A percentile compares a stretch with the other conserved stretches of the same genome.
These are phyloP conservation scores for Chlorella variabilis DNA, from an alignment of 163 green algal species.

Conservation along the genomic window DNA sequence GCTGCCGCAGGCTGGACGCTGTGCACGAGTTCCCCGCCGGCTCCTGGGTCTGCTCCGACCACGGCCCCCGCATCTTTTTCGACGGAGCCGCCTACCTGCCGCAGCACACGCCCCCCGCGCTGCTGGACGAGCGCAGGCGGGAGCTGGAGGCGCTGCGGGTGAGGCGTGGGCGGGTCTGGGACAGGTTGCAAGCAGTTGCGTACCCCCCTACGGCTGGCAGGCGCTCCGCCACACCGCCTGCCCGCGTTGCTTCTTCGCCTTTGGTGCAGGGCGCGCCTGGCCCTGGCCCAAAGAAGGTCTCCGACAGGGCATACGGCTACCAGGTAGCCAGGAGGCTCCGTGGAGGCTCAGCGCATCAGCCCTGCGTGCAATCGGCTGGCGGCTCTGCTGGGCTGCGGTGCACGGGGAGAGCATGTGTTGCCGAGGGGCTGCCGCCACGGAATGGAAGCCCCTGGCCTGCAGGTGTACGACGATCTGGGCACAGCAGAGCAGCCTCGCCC, in stretches of 20 bases:
- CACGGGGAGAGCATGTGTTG: no score
- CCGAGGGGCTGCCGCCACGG: no score
- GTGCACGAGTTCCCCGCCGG: background rate
- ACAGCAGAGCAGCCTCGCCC: background rate
- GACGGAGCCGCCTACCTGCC: slow-evolving; percentile 2
- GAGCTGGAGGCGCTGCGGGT: slow-evolving; percentile 17
- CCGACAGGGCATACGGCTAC: background rate
- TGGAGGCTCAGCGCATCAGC: background rate
- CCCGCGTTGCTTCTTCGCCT: background rate
- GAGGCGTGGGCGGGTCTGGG: background rate
- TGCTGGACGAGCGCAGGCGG: background rate
- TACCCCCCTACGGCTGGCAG: no score
- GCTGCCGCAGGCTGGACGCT: slow-evolving; percentile 1
- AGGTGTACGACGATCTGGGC: slow-evolving; percentile 27
- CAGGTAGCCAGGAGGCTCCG: background rate
- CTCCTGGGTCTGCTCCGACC: background rate
- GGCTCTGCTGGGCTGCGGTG: no score
- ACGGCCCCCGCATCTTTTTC: slow-evolving; percentile 14
- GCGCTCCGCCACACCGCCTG: no score
- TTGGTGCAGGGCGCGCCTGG: background rate
- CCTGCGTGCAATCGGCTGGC: no score
- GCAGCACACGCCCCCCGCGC: background rate
- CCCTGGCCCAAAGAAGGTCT: background rate
- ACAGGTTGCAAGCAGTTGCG: background rate
- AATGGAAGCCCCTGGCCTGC: no score